Evolutionary conservation across 305 asterid species (phyloP).

Genomic region (Rubia balearica): DNA sequence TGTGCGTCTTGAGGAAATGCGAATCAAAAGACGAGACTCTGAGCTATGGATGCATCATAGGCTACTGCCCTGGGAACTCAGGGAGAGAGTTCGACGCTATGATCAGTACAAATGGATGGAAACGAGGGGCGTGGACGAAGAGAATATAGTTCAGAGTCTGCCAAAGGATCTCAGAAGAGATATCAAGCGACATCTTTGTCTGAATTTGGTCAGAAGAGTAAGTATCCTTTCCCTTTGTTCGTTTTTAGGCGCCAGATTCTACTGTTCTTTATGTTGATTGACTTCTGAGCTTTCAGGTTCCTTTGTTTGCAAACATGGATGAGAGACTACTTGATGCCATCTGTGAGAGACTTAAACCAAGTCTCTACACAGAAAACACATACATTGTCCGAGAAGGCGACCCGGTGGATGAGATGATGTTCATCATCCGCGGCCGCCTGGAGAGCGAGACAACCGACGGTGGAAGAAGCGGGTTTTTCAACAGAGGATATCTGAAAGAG

Average conservation of each 20-base stretch:
- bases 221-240: slow-evolving; percentile 19
- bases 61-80: slow-evolving; percentile 78
- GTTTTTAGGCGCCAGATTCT: neutral
- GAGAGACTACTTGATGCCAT: slow-evolving; percentile 89
- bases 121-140: slow-evolving; percentile 96
- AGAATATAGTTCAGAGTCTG: slow-evolving; percentile 82
- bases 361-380: slow-evolving; percentile 75
- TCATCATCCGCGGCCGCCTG: slow-evolving; percentile 86
- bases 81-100: slow-evolving; percentile 87
- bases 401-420: slow-evolving; percentile 90
- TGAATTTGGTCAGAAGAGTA: slow-evolving; percentile 86
- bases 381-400: slow-evolving; percentile 89
- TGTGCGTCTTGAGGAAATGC: slow-evolving; percentile 95
- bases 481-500: slow-evolving; percentile 69
- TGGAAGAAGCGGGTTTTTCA: slow-evolving; percentile 90
- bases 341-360: slow-evolving; percentile 91
- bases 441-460: slow-evolving; percentile 98
- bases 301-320: slow-evolving; percentile 94
- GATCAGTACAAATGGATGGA: slow-evolving; percentile 99
- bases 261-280: neutral
- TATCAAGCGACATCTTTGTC: slow-evolving; percentile 91
- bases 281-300: slow-evolving; percentile 48
- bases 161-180: slow-evolving; percentile 93
- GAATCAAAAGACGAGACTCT: slow-evolving; percentile 83
- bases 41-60: slow-evolving; percentile 99